A percentile compares a stretch with the other conserved stretches of the same genome.
Evolutionary conservation across 2,329 filamentous ascomycete genomes (phyloP).

Genomic region (Cercospora zeina): DNA sequence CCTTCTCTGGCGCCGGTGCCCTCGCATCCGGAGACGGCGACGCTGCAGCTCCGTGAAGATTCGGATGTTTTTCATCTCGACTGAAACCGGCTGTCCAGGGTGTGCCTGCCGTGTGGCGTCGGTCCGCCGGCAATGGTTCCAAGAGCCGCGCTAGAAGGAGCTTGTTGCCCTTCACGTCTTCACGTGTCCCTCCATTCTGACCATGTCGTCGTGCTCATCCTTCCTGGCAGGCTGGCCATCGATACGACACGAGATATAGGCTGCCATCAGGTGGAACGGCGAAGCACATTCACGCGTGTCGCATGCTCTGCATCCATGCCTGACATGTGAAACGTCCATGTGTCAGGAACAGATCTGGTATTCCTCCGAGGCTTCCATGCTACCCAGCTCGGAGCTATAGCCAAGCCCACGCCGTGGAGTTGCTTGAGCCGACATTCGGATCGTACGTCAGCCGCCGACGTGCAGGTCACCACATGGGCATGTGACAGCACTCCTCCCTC

Average conservation of each 20-base stretch:
- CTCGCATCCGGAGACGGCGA: not conserved
- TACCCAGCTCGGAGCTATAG: not conserved
- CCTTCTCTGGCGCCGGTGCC: not conserved
- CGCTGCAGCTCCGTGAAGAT: not conserved
- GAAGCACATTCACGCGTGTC: not conserved
- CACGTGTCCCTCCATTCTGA: not conserved
- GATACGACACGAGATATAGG: not conserved
- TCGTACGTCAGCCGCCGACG: not conserved
- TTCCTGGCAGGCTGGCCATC: not conserved
- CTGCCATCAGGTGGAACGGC: not conserved
- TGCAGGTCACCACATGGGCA: not conserved
- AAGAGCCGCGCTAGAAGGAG: conserved; percentile 20
- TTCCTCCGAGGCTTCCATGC: not conserved
- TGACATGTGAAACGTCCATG: conserved; percentile 12
- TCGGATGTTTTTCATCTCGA: not conserved
- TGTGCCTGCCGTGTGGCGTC: conserved; percentile 17
- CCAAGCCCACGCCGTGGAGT: not conserved
- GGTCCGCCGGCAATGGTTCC: conserved; percentile 17
- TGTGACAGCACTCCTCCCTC: not conserved
- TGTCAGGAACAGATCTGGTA: conserved; percentile 2
- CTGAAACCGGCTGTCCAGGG: conserved; percentile 17
- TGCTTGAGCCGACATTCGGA: not conserved
- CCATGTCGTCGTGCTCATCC: not conserved
- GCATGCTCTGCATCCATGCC: conserved; percentile 8
- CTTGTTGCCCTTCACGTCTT: conserved; percentile 1